Conservation (phyloP, 345 rosid species). For the Citrus mangshanensis region DNA sequence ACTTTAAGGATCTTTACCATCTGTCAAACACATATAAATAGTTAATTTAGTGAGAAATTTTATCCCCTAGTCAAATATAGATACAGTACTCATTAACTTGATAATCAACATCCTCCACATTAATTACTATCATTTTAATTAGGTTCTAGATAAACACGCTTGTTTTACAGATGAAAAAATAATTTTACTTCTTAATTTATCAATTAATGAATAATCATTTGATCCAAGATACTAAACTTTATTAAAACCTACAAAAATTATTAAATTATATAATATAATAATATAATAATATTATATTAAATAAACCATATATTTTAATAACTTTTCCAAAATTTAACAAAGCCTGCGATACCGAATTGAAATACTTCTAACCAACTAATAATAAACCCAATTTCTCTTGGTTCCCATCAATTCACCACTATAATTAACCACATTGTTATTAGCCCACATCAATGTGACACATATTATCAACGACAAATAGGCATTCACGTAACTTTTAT, state of each 20-base stretch:
- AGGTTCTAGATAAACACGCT: too few relatives aligned
- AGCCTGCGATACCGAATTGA: too few relatives aligned
- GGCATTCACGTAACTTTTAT: neutral
- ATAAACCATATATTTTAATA: too few relatives aligned
- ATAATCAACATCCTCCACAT: too few relatives aligned
- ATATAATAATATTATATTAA: too few relatives aligned
- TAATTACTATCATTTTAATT: too few relatives aligned
- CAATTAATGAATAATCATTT: too few relatives aligned
- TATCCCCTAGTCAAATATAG: neutral
- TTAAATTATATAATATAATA: too few relatives aligned
- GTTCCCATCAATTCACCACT: neutral
- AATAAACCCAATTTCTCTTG: neutral
- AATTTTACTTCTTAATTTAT: too few relatives aligned
- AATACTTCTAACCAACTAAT: neutral
- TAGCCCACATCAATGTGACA: neutral
- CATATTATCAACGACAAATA: neutral
- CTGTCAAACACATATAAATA: neutral
- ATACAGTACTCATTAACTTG: too few relatives aligned
- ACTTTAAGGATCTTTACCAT: neutral
- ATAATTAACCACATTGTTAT: neutral
- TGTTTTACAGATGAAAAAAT: too few relatives aligned
- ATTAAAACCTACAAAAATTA: too few relatives aligned
- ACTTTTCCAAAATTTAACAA: rapidly evolving
- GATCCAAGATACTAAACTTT: rapidly evolving
- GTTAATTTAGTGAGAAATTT: neutral